Conservation (phyloP, 345 rosid genomes). For the Gossypium raimondii region DNA sequence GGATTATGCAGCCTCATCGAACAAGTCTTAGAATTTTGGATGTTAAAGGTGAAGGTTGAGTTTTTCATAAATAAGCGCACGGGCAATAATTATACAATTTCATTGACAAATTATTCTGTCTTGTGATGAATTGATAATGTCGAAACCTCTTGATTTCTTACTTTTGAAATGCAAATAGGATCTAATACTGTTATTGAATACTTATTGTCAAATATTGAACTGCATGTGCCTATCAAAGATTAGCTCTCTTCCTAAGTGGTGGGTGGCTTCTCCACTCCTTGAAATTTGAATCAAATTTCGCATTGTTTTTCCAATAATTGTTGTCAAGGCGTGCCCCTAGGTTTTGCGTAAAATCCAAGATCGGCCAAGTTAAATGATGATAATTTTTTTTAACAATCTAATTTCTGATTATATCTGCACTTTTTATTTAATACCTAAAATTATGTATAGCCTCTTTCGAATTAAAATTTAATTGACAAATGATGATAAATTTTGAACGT, state of each 20-base stretch:
- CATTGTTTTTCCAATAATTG: not conserved
- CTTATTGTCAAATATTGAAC: not conserved
- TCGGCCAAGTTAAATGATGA: too few relatives aligned
- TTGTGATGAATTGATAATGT: not conserved
- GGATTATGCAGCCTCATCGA: slow-evolving; percentile 65
- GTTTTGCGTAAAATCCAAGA: not conserved
- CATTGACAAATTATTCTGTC: not conserved
- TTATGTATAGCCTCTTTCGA: fast-evolving
- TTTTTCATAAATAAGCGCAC: not conserved
- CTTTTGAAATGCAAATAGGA: not conserved
- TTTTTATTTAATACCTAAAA: fast-evolving
- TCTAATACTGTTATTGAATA: not conserved
- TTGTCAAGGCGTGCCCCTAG: not conserved
- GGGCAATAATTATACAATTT: not conserved
- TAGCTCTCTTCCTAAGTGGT: not conserved
- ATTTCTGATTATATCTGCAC: too few relatives aligned
- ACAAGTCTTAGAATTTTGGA: slow-evolving; percentile 38
- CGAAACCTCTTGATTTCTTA: not conserved
- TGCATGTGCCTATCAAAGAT: not conserved
- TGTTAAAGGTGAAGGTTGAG: not conserved
- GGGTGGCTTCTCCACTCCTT: not conserved
- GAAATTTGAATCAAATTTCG: not conserved
- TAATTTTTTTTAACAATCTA: too few relatives aligned
- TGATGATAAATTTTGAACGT: too few relatives aligned
- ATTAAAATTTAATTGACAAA: too few relatives aligned